A percentile compares a stretch with the other conserved stretches of the same genome.
phyloP scores from a whole-genome alignment of 1,284 basidiomycete species.

The Tilletia walkeri region DNA sequence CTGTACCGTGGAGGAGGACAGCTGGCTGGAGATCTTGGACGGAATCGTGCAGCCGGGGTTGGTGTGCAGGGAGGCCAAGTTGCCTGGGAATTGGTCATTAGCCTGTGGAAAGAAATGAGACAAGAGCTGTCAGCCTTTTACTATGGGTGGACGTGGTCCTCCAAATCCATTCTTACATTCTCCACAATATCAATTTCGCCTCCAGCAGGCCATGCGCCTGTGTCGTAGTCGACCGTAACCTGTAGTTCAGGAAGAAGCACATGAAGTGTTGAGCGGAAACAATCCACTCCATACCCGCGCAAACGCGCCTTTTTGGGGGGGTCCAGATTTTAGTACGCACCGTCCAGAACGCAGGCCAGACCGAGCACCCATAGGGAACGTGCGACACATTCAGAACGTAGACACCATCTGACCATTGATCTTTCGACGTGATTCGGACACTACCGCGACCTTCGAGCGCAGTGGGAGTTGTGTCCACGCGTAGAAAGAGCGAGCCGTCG shows the following conservation, averaged over 20 bases:
- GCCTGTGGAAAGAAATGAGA: slow-evolving; percentile 28
- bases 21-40: slow-evolving; percentile 21
- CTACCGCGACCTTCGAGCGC: slow-evolving; percentile 37
- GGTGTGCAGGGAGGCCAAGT: slow-evolving; percentile 45
- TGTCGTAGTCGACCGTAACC: slow-evolving; percentile 31
- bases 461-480: slow-evolving; percentile 36
- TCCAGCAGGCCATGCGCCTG: slow-evolving; percentile 39
- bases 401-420: slow-evolving; percentile 44
- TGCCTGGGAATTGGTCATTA: slow-evolving; percentile 43
- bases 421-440: slow-evolving; percentile 47
- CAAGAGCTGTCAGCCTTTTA: background rate
- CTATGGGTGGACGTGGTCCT: too few species aligned
- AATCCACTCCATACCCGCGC: too few species aligned
- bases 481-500: slow-evolving; percentile 32
- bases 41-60: slow-evolving; percentile 34
- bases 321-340: slow-evolving; percentile 18
- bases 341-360: slow-evolving; percentile 55
- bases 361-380: slow-evolving; percentile 46
- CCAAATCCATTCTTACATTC: background rate
- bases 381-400: slow-evolving; percentile 49
- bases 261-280: too few species aligned
- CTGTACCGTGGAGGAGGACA: slow-evolving; percentile 31
- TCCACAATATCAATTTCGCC: slow-evolving; percentile 55
- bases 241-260: too few species aligned
- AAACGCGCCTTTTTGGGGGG: too few species aligned